A percentile compares a stretch with the other conserved stretches of the same genome.
Evolutionary conservation across 352 stramenopile genomes (phyloP).

Genomic region (Globisporangium cystogenes): DNA sequence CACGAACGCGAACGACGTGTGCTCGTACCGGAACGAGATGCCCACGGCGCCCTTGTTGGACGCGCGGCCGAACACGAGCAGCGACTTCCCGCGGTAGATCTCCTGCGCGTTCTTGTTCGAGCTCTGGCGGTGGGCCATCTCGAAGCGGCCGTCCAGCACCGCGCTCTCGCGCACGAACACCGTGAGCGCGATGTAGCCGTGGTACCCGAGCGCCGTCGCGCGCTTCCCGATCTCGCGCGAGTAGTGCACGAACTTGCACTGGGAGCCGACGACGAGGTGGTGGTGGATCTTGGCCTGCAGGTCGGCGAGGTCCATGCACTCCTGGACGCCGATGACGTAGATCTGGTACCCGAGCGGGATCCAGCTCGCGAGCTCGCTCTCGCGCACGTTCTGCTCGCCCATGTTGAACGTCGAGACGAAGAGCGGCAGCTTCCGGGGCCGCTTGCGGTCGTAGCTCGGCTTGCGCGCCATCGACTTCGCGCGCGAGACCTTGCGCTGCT

Average conservation of each 20-base stretch:
- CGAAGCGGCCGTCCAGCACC: slow-evolving; percentile 56
- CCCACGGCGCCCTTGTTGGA: slow-evolving; percentile 72
- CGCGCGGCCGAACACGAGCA: slow-evolving; percentile 67
- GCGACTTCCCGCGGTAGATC: slow-evolving; percentile 70
- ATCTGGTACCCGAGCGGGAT: slow-evolving; percentile 33
- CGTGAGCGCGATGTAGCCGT: slow-evolving; percentile 84
- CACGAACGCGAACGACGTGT: slow-evolving; percentile 61
- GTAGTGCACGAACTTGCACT: slow-evolving; percentile 67
- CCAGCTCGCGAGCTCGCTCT: slow-evolving; percentile 60
- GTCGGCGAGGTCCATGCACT: slow-evolving; percentile 84
- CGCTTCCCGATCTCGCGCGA: slow-evolving; percentile 77
- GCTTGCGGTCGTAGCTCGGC: slow-evolving; percentile 5
- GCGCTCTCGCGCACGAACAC: slow-evolving; percentile 74
- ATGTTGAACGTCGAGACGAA: slow-evolving; percentile 87
- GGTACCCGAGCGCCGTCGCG: slow-evolving; percentile 73
- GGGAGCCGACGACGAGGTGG: slow-evolving; percentile 46
- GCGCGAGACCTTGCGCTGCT: slow-evolving; percentile 5
- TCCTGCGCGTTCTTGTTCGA: slow-evolving; percentile 62
- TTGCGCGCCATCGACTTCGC: not conserved
- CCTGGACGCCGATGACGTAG: slow-evolving; percentile 23
- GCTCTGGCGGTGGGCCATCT: slow-evolving; percentile 50
- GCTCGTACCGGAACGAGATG: slow-evolving; percentile 50
- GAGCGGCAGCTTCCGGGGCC: slow-evolving; percentile 45
- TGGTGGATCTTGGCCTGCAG: slow-evolving; percentile 62
- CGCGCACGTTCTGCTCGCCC: slow-evolving; percentile 65